A percentile compares a stretch with the other conserved stretches of the same genome.
These are phyloP conservation scores for Pseudocercospora vitis DNA, from an alignment of 2,329 filamentous ascomycete genomes.

Conservation along the genomic window DNA sequence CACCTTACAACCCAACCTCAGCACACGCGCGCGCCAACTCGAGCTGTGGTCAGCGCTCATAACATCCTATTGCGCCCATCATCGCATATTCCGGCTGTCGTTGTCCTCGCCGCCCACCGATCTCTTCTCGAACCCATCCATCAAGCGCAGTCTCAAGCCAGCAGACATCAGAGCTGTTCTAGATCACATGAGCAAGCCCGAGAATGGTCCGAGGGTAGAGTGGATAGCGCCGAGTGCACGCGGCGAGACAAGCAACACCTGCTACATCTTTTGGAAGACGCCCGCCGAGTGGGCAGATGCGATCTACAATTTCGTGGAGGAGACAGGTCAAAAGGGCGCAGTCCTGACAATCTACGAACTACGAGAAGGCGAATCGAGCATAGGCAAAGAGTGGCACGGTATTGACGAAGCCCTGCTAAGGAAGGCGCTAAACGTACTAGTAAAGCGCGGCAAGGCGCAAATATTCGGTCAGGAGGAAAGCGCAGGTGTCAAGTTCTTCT, in stretches of 20 bases:
- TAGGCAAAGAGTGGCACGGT: conserved; percentile 42
- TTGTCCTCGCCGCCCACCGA: conserved; percentile 55
- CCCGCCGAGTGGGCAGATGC: conserved; percentile 86
- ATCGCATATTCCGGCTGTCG: conserved; percentile 73
- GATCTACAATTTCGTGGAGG: conserved; percentile 77
- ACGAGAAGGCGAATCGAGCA: conserved; percentile 77
- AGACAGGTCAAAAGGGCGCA: conserved; percentile 81
- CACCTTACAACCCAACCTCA: conserved; percentile 73
- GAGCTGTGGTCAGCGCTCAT: conserved; percentile 84
- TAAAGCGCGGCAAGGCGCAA: conserved; percentile 88
- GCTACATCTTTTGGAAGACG: conserved; percentile 80
- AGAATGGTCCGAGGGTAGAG: conserved; percentile 58
- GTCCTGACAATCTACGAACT: conserved; percentile 94
- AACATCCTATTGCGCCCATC: conserved; percentile 76
- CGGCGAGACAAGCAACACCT: conserved; percentile 53
- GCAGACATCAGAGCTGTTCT: conserved; percentile 56
- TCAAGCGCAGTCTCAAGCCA: conserved; percentile 50
- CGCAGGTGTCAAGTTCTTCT: conserved; percentile 96
- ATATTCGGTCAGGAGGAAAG: conserved; percentile 88
- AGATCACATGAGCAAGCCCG: conserved; percentile 56
- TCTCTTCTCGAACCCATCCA: conserved; percentile 54
- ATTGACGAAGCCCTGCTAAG: conserved; percentile 81
- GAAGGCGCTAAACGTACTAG: conserved; percentile 75
- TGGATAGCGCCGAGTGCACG: conserved; percentile 52
- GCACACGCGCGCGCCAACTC: conserved; percentile 72